Base-by-base conservation (phyloP, 2,329 filamentous ascomycete species). In the Pseudogymnoascus sp. region DNA sequence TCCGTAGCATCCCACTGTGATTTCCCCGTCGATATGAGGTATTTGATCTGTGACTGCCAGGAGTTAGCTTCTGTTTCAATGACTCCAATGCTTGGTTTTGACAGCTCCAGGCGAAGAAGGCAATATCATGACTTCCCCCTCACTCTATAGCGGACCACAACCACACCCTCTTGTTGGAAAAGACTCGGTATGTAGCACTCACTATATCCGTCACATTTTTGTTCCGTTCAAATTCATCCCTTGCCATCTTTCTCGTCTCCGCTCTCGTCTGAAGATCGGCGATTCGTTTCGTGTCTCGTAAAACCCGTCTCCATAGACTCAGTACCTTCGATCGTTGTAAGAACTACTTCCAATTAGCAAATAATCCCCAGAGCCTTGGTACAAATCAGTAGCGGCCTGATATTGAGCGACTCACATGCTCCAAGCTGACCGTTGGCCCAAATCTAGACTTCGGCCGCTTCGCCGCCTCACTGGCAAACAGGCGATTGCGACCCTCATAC, bases 1-100 rank as follows among this genome's bases (percentile, higher is more conserved):
- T 80, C 82, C 80, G 86, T 85, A 60, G 71, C 77, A 67, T 87
- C 82, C 83, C 84, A 87, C 69, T 87, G 80, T 25, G 82, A 84
- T 74, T 84, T 86, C 60, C 84, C 84, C 3, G 80, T 86, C 8
- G 83, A 85, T 62, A 86, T 71, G 37, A 87, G 77, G 70, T 86
- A 87, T 62, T 81, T 78, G 65, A 86, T 83, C 67, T 87, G 84
- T 65, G 74, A 72, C 82, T 84, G 63, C 18, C n/a, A 4, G 12
- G 59, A 11, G 36, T 33, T 18, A 41, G 60, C 35, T 58, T 30
- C 15, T 28, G 28, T 20, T 39, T 36, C 15, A 38, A 12, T 57
- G 33, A 11, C 22, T 41, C 18, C 12, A 62, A 25, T 33, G n/a
- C 9, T 14, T 9, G 20, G 8, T 28, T 58, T 28, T 14, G 18